A percentile compares a stretch with the other conserved stretches of the same genome.
phyloP scores from a whole-genome alignment of 805 yeast genomes.

The Phaffomyces thermotolerans region DNA sequence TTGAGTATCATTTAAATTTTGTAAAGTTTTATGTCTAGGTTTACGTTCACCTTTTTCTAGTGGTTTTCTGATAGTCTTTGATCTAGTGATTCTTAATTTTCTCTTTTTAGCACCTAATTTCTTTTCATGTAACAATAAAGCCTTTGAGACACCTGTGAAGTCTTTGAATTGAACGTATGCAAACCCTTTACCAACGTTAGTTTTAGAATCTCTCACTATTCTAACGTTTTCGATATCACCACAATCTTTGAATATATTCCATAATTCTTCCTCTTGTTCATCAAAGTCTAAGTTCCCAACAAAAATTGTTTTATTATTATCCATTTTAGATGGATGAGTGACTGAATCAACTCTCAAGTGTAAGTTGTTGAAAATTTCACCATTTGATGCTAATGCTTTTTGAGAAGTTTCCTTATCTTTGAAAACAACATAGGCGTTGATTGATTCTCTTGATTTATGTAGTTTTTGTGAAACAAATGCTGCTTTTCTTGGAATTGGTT shows the following conservation, averaged over 20 bases:
- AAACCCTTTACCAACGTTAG: slow-evolving; percentile 95
- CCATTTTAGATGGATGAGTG: slow-evolving; percentile 85
- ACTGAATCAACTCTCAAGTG: slow-evolving; percentile 90
- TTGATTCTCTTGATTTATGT: slow-evolving; percentile 68
- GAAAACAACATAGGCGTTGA: slow-evolving; percentile 86
- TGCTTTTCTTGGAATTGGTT: slow-evolving; percentile 83
- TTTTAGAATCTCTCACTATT: slow-evolving; percentile 83
- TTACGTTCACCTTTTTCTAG: background rate
- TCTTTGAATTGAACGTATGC: slow-evolving; percentile 90
- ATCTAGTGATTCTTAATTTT: slow-evolving; percentile 69
- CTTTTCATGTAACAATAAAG: slow-evolving; percentile 69
- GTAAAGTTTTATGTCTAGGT: slow-evolving; percentile 11
- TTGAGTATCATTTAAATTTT: slow-evolving; percentile 50
- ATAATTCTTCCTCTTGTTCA: slow-evolving; percentile 81
- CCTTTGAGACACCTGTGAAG: slow-evolving; percentile 67
- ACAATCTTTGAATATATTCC: slow-evolving; percentile 65
- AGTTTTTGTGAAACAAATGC: slow-evolving; percentile 79
- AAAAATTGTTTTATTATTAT: slow-evolving; percentile 75
- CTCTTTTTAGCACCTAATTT: slow-evolving; percentile 43
- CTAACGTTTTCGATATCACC: slow-evolving; percentile 85
- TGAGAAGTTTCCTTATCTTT: slow-evolving; percentile 40
- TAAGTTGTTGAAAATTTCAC: slow-evolving; percentile 54
- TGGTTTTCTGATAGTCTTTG: slow-evolving; percentile 33
- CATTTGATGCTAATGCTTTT: slow-evolving; percentile 51
- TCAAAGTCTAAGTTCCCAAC: slow-evolving; percentile 94